Evolutionary conservation across 306 rosid species (phyloP).

Genomic region (Vicia sativa): DNA sequence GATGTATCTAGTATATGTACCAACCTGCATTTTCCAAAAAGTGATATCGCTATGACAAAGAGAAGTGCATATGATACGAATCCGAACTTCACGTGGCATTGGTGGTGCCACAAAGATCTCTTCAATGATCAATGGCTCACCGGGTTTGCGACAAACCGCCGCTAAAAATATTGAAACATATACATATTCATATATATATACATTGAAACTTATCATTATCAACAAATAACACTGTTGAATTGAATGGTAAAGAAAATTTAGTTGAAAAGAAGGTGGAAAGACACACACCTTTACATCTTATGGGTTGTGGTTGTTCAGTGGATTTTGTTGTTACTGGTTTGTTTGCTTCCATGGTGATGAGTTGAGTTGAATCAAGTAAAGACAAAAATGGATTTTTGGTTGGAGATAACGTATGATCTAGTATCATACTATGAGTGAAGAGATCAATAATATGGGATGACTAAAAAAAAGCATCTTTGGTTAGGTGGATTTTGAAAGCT

Average conservation of each 20-base stretch:
- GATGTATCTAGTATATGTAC: too few relatives aligned
- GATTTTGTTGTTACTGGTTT: conserved; percentile 26
- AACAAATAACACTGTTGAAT: too few relatives aligned
- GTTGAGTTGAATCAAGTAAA: background rate
- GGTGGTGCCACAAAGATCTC: conserved; percentile 83
- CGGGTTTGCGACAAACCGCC: conserved; percentile 65
- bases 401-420: background rate
- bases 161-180: conserved; percentile 46
- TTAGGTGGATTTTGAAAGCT: too few relatives aligned
- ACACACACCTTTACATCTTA: conserved; percentile 69
- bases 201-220: background rate
- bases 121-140: conserved; percentile 67
- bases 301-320: conserved; percentile 52
- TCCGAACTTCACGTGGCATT: conserved; percentile 68
- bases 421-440: too few relatives aligned
- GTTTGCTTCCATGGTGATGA: conserved; percentile 51
- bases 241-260: background rate
- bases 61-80: conserved; percentile 72
- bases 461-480: too few relatives aligned
- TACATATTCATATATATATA: too few relatives aligned
- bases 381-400: background rate
- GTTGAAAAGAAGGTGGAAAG: background rate
- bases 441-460: background rate
- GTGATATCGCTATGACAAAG: conserved; percentile 76
- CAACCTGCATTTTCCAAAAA: conserved; percentile 71